phyloP scores from a whole-genome alignment of 768 basidiomycete genomes.

The Rickenella mellea region DNA sequence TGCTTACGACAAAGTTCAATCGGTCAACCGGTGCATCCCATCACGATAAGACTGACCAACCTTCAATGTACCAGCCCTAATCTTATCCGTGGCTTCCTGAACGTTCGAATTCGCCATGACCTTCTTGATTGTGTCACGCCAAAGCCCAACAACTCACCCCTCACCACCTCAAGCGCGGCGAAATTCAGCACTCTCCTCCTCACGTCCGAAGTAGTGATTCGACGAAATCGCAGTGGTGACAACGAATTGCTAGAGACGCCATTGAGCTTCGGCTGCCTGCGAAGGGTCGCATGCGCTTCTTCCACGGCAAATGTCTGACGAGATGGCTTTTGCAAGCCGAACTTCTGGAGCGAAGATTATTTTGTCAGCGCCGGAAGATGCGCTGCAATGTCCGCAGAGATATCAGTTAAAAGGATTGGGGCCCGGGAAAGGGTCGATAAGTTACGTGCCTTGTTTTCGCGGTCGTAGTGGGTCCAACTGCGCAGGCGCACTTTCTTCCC shows the following conservation, averaged over 20 bases:
- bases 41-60: constrained; percentile 29
- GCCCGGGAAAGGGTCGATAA: background rate
- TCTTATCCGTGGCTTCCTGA: constrained; percentile 72
- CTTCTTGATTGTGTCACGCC: constrained; percentile 60
- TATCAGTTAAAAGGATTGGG: no score
- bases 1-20: constrained; percentile 34
- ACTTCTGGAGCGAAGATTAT: constrained; percentile 84
- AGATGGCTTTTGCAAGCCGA: constrained; percentile 88
- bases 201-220: constrained; percentile 91
- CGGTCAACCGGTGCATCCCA: constrained; percentile 32
- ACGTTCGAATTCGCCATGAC: constrained; percentile 82
- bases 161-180: constrained; percentile 27
- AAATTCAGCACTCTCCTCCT: constrained; percentile 62
- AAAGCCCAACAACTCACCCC: constrained; percentile 45
- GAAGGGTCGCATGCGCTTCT: constrained; percentile 77
- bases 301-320: constrained; percentile 96
- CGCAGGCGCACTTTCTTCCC: constrained; percentile 81
- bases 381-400: constrained; percentile 10
- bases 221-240: constrained; percentile 92
- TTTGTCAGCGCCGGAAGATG: constrained; percentile 33
- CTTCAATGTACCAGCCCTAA: constrained; percentile 76
- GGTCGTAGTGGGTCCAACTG: constrained; percentile 54
- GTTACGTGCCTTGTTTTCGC: constrained; percentile 24
- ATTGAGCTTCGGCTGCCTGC: constrained; percentile 65
- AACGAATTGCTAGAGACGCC: constrained; percentile 74